phyloP scores from a whole-genome alignment of 2,329 filamentous ascomycete genomes.

The Fusarium armeniacum region DNA sequence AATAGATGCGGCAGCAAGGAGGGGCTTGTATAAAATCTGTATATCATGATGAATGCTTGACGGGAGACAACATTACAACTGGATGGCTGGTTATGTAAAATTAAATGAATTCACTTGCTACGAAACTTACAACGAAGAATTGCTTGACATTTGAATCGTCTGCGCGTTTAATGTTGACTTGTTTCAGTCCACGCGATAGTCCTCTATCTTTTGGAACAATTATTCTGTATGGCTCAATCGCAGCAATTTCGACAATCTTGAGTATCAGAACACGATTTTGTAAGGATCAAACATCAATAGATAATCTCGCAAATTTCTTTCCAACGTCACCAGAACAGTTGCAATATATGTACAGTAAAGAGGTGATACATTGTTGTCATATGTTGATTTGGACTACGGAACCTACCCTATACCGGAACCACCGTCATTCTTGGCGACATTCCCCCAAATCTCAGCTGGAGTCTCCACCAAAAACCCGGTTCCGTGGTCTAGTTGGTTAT shows the following conservation, averaged over 20 bases:
- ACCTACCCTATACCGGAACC: background rate
- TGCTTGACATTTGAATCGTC: background rate
- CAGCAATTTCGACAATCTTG: background rate
- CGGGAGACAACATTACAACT: no score
- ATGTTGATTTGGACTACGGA: background rate
- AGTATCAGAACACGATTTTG: background rate
- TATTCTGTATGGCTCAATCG: background rate
- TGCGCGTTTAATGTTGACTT: background rate
- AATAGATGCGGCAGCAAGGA: background rate
- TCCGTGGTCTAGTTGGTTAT: conserved; percentile 1
- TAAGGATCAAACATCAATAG: background rate
- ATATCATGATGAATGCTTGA: conserved; percentile 23
- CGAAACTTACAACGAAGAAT: no score
- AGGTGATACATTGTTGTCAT: background rate
- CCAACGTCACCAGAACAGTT: background rate
- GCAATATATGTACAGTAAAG: background rate
- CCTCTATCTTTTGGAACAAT: no score
- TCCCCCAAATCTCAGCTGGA: background rate
- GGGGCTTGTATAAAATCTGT: conserved; percentile 42
- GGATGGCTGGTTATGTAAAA: background rate
- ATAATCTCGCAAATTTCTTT: no score
- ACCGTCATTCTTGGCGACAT: background rate
- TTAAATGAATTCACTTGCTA: background rate
- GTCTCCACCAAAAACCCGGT: background rate
- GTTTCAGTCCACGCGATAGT: background rate